Base-by-base conservation (phyloP, 371 early-diverging fungal genomes). In the Mortierella sp. region DNA sequence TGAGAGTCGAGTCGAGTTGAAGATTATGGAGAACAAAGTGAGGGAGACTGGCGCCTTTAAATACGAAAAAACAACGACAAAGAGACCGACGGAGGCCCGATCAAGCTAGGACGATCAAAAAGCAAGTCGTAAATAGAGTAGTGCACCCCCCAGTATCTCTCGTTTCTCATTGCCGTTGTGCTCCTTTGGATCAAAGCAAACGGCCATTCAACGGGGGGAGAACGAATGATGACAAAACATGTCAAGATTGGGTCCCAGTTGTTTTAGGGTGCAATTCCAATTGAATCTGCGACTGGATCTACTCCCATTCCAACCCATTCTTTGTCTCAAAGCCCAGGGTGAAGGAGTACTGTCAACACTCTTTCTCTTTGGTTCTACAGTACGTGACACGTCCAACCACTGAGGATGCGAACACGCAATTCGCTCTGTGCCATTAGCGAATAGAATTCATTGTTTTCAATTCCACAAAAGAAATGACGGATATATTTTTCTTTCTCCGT, bases 231-330 rank as follows among this genome's bases (percentile, higher is more conserved):
- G 55, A 55, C 55, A 55, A 55, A 55, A 48, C 48, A 48, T n/a
- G n/a, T 48, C n/a, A n/a, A n/a, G n/a, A n/a, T n/a, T n/a, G n/a
- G n/a, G n/a, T n/a, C n/a, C n/a, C n/a, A n/a, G n/a, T 48, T 48
- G 2, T n/a, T 3, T 48, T n/a, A n/a, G 19, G 19, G 48, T 47
- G 47, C 6, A 22, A 16, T 16, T 3, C 13, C 53, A 31, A 31
- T 55, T 55, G 55, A 55, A 55, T 31, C 55, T 55, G 13, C 55
- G 55, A 55, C 55, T 11, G 26, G 53, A 53, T 26, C 53, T 14
- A 55, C 16, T 55, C 55, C 8, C 55, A 55, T 14, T 31, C 16
- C n/a, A 31, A n/a, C n/a, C n/a, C 26, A 26, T 26, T 29, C 53
- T 55, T 55, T 52, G 0, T 55, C 14, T 31, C 55, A 55, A 5